Conservation (phyloP, 495 filamentous ascomycete species). For the Parachaetomium inaequale region DNA sequence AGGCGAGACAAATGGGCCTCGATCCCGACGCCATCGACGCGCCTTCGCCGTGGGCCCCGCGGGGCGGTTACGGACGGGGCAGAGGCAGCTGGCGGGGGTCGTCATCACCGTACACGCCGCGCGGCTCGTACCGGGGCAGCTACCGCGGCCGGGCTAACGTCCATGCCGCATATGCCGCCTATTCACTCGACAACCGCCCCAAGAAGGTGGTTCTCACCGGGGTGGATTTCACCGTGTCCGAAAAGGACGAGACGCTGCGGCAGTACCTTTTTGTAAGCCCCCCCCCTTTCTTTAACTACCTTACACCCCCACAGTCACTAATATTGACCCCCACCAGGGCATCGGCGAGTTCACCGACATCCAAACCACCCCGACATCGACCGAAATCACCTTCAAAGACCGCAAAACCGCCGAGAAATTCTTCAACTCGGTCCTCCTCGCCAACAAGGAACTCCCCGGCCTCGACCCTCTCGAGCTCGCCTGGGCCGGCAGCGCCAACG, state of each 20-base stretch:
- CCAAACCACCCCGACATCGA: constrained; percentile 58
- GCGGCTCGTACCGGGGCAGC: constrained; percentile 45
- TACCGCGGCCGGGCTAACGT: constrained; percentile 58
- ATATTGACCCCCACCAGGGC: constrained; percentile 49
- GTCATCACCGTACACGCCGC: constrained; percentile 37
- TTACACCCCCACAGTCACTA: constrained; percentile 22
- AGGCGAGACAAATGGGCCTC: constrained; percentile 76
- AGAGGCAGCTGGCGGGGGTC: constrained; percentile 41
- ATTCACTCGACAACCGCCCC: constrained; percentile 84
- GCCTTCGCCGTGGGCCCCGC: constrained; percentile 34
- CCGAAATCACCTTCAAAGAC: constrained; percentile 77
- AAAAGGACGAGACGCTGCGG: constrained; percentile 77
- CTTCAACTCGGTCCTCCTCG: constrained; percentile 57
- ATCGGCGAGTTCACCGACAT: constrained; percentile 80
- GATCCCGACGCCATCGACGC: constrained; percentile 52
- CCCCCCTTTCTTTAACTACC: neutral
- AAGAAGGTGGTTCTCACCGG: constrained; percentile 71
- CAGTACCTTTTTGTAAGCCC: constrained; percentile 78
- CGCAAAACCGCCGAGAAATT: constrained; percentile 86
- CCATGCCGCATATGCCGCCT: constrained; percentile 57
- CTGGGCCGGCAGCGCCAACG: constrained; percentile 62
- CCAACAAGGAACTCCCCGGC: constrained; percentile 59
- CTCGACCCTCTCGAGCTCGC: constrained; percentile 69
- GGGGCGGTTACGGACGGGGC: constrained; percentile 43
- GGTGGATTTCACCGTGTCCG: constrained; percentile 58